phyloP scores from a whole-genome alignment of 306 rosid genomes.

The Luffa aegyptiaca region DNA sequence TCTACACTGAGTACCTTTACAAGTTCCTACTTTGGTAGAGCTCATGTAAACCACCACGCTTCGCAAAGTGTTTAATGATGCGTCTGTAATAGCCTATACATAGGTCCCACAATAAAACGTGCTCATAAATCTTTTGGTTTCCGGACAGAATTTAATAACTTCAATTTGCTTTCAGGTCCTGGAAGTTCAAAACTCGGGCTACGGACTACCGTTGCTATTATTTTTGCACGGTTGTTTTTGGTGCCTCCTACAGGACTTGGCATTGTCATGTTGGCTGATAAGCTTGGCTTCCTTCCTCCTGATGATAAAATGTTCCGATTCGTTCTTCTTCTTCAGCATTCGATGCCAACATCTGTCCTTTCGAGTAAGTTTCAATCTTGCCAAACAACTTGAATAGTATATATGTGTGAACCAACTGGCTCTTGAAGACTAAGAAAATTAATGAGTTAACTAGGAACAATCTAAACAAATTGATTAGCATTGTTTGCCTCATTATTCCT shows the following conservation, averaged over 20 bases:
- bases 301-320: constrained; percentile 80
- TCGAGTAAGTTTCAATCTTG: constrained; percentile 39
- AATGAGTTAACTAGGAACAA: neutral
- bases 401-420: neutral
- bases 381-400: neutral
- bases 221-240: constrained; percentile 60
- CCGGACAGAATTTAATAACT: neutral
- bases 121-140: neutral
- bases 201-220: constrained; percentile 78
- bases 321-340: constrained; percentile 85
- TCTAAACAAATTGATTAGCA: neutral
- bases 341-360: constrained; percentile 98
- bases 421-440: neutral
- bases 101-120: neutral
- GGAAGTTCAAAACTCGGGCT: constrained; percentile 93
- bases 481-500: neutral
- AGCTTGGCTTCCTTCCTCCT: constrained; percentile 88
- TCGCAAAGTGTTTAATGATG: neutral
- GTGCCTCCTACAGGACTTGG: constrained; percentile 92
- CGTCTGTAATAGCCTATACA: neutral
- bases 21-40: neutral
- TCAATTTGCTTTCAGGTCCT: constrained; percentile 56
- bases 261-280: constrained; percentile 85
- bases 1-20: neutral
- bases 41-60: neutral